Percentiles rank a stretch among this genome's conserved stretches.
phyloP scores from a whole-genome alignment of 805 yeast genomes.

The Cyberlindnera veronae region DNA sequence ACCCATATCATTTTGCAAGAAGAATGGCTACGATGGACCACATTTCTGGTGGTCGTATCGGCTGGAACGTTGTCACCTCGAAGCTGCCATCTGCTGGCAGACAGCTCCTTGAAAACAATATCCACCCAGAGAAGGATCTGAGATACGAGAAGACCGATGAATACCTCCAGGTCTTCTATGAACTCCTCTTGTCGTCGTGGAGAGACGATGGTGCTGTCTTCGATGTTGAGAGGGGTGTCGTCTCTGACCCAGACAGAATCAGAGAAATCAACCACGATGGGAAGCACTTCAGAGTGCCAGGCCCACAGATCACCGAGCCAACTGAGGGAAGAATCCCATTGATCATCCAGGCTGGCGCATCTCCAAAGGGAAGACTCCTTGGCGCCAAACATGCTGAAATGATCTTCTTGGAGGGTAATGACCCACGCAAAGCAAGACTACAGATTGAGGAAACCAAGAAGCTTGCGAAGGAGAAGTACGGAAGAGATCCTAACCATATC shows the following conservation, averaged over 20 bases:
- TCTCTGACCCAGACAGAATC: slow-evolving; percentile 39
- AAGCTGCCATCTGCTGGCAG: slow-evolving; percentile 43
- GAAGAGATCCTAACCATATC: slow-evolving; percentile 37
- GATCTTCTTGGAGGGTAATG: slow-evolving; percentile 35
- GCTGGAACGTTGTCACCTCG: slow-evolving; percentile 48
- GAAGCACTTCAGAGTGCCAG: slow-evolving; percentile 36
- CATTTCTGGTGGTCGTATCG: slow-evolving; percentile 43
- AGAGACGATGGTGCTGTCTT: slow-evolving; percentile 38
- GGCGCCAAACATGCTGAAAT: slow-evolving; percentile 45
- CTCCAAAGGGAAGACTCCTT: slow-evolving; percentile 37
- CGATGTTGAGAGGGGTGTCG: slow-evolving; percentile 30
- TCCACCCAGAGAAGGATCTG: slow-evolving; percentile 39
- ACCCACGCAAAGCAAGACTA: slow-evolving; percentile 31
- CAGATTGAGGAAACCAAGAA: slow-evolving; percentile 34
- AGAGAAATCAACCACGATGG: slow-evolving; percentile 43
- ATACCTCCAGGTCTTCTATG: slow-evolving; percentile 40
- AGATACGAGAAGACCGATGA: slow-evolving; percentile 44
- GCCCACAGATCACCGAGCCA: slow-evolving; percentile 43
- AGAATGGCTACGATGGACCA: slow-evolving; percentile 45
- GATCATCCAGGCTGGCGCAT: slow-evolving; percentile 44
- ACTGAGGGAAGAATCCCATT: slow-evolving; percentile 45
- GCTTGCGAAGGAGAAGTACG: slow-evolving; percentile 34
- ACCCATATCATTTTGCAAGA: slow-evolving; percentile 44
- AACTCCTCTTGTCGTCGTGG: slow-evolving; percentile 42
- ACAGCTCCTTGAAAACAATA: slow-evolving; percentile 36